Conservation (phyloP, 73 alveolate genomes). For the Symbiodinium pilosum region DNA sequence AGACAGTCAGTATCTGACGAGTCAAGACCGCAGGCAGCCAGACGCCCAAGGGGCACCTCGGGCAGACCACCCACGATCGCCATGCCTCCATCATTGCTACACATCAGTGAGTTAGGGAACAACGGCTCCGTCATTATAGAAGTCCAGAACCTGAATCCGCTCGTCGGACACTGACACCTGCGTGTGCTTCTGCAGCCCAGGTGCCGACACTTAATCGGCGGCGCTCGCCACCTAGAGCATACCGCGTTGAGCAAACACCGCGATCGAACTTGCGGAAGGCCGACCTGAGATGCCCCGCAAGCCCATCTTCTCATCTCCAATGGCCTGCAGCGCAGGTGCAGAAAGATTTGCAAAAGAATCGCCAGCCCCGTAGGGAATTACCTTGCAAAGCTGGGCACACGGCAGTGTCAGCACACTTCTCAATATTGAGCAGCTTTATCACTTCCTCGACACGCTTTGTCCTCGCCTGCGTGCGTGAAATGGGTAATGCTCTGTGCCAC, state of each 20-base stretch:
- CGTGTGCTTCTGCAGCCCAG: neutral
- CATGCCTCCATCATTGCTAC: neutral
- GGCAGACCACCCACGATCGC: slow-evolving; percentile 78
- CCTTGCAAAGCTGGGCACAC: neutral
- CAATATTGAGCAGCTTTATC: slow-evolving; percentile 41
- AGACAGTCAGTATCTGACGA: neutral
- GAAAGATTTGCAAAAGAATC: neutral
- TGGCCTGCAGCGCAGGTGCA: neutral
- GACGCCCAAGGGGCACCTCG: neutral
- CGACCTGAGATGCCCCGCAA: slow-evolving; percentile 72
- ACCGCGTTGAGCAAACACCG: no score
- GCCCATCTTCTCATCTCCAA: slow-evolving; percentile 72
- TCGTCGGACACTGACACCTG: neutral
- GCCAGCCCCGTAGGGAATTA: no score
- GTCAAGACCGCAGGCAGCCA: neutral
- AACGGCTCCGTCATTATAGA: no score
- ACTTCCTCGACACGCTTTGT: slow-evolving; percentile 58
- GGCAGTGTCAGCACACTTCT: slow-evolving; percentile 68
- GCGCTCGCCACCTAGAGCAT: slow-evolving; percentile 67
- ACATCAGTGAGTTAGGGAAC: no score
- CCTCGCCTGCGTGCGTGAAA: no score
- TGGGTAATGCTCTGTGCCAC: no score
- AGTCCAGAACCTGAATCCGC: no score
- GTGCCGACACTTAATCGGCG: slow-evolving; percentile 72
- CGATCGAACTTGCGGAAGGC: neutral